Evolutionary conservation across 495 filamentous ascomycete genomes (phyloP).

Genomic region (Lasiosphaeriaceae sp.): DNA sequence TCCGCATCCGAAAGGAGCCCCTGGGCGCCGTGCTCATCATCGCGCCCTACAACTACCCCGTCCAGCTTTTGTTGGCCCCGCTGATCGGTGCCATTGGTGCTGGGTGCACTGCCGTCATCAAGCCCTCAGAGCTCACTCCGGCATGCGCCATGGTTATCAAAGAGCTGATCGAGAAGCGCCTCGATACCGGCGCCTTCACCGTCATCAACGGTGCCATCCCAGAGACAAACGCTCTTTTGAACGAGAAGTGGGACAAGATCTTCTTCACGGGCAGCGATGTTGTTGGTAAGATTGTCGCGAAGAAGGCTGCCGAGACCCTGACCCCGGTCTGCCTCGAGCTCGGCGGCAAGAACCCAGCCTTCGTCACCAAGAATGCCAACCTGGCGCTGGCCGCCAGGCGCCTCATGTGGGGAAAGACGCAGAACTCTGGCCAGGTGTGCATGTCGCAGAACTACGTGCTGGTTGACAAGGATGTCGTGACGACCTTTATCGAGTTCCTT

Average conservation of each 20-base stretch:
- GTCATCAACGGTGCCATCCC: conserved; percentile 76
- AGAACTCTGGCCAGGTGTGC: conserved; percentile 87
- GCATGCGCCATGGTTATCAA: conserved; percentile 72
- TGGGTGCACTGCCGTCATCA: conserved; percentile 83
- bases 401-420: conserved; percentile 79
- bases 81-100: conserved; percentile 87
- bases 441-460: conserved; percentile 85
- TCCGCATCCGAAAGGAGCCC: conserved; percentile 84
- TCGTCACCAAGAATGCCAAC: conserved; percentile 79
- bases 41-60: conserved; percentile 89
- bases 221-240: conserved; percentile 76
- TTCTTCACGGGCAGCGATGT: conserved; percentile 81
- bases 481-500: conserved; percentile 69
- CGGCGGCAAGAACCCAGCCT: conserved; percentile 86
- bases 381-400: conserved; percentile 76
- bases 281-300: conserved; percentile 83
- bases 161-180: conserved; percentile 64
- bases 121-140: conserved; percentile 81
- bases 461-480: conserved; percentile 68
- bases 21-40: conserved; percentile 81
- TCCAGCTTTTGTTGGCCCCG: conserved; percentile 74
- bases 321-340: conserved; percentile 88
- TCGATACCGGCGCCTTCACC: conserved; percentile 74
- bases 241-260: conserved; percentile 95
- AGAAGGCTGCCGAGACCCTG: conserved; percentile 86